Percentiles rank a stretch among this genome's conserved stretches.
Evolutionary conservation across 192 early-diverging fungal genomes (phyloP).

Genomic region (Umbelopsis sp.): DNA sequence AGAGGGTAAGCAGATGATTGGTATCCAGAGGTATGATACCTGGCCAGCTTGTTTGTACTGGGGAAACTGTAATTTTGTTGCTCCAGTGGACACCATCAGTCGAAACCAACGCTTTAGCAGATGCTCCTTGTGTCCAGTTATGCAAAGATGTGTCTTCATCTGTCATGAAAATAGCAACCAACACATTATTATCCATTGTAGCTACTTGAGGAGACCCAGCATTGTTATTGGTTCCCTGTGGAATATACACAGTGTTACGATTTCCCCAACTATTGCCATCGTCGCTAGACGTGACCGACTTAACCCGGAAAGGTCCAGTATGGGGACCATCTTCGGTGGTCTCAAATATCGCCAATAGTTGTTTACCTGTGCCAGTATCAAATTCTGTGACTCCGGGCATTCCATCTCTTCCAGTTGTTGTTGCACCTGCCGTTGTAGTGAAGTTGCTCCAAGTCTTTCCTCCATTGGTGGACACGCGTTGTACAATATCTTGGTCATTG

Average conservation of each 20-base stretch:
- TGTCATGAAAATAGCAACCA: slow-evolving; percentile 7
- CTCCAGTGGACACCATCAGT: neutral
- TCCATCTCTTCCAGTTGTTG: neutral
- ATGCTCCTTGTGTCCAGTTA: neutral
- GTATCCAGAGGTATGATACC: neutral
- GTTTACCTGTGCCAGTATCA: neutral
- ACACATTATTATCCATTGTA: neutral
- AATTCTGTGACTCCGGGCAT: slow-evolving; percentile 6
- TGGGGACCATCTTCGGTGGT: neutral
- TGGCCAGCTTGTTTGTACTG: slow-evolving; percentile 5
- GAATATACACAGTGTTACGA: neutral
- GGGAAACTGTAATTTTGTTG: slow-evolving; percentile 2
- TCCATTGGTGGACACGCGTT: neutral
- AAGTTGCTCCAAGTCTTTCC: neutral
- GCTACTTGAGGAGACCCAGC: slow-evolving; percentile 1
- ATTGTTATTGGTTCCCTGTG: neutral
- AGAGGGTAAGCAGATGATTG: neutral
- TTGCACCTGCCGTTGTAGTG: neutral
- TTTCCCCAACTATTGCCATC: neutral
- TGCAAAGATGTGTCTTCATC: neutral
- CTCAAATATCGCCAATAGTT: neutral
- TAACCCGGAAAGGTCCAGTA: neutral
- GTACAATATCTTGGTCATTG: slow-evolving; percentile 10
- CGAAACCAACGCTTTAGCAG: neutral
- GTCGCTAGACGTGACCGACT: neutral